Conservation (phyloP, 129 eudicot species). For the Chrysanthemum lavandulifolium region DNA sequence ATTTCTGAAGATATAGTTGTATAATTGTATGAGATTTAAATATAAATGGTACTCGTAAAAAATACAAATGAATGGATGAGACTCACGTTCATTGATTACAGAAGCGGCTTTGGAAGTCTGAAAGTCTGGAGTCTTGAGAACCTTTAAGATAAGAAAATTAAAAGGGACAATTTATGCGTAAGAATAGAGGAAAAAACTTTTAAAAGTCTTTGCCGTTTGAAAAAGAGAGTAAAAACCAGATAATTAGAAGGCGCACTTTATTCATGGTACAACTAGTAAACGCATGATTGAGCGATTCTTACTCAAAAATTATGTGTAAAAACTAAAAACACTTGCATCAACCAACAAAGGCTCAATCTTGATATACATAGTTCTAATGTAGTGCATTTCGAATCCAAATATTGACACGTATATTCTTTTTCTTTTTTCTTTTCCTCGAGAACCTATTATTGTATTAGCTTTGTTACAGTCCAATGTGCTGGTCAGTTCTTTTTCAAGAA, state of each 20-base stretch:
- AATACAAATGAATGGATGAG: not conserved
- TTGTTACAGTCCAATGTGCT: not conserved
- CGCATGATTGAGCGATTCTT: too few relatives aligned
- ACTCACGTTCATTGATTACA: conserved; percentile 65
- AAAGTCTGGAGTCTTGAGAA: conserved; percentile 71
- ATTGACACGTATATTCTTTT: too few relatives aligned
- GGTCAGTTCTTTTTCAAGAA: too few relatives aligned
- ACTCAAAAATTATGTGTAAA: not conserved
- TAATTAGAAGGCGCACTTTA: too few relatives aligned
- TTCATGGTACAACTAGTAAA: too few relatives aligned
- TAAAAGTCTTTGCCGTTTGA: too few relatives aligned
- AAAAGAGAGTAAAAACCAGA: too few relatives aligned
- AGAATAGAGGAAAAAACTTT: too few relatives aligned
- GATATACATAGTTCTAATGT: not conserved
- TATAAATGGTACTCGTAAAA: not conserved
- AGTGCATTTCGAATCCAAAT: too few relatives aligned
- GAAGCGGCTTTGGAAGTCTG: conserved; percentile 69
- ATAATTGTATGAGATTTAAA: not conserved
- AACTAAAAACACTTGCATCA: not conserved
- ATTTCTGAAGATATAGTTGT: conserved; percentile 46
- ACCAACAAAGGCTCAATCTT: not conserved
- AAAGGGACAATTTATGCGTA: not conserved
- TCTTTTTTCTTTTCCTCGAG: too few relatives aligned
- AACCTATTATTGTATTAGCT: not conserved
- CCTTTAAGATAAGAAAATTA: conserved; percentile 45